phyloP scores from a whole-genome alignment of 2,329 filamentous ascomycete species.

The Daldinia sp. region DNA sequence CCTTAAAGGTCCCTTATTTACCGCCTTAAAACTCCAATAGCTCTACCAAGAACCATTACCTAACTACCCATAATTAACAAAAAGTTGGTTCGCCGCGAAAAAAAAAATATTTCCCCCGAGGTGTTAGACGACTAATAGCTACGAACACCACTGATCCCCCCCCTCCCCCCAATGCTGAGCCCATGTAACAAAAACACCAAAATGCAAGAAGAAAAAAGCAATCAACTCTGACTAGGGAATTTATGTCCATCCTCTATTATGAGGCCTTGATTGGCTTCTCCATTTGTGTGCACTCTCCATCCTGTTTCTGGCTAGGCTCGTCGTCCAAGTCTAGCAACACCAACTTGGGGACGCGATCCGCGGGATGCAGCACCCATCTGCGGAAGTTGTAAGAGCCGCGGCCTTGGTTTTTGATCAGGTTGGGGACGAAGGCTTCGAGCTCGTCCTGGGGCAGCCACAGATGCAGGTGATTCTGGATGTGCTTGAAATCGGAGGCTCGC shows the following conservation, averaged over 20 bases:
- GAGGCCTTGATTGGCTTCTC: neutral
- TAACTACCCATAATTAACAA: neutral
- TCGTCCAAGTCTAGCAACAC: neutral
- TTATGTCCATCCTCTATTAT: too few relatives aligned
- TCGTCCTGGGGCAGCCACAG: neutral
- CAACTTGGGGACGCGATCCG: neutral
- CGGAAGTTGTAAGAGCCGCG: conserved; percentile 10
- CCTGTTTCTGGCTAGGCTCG: neutral
- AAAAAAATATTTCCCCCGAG: too few relatives aligned
- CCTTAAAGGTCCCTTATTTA: too few relatives aligned
- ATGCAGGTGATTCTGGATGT: conserved; percentile 6
- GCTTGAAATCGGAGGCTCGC: conserved; percentile 1
- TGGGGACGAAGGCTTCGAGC: neutral
- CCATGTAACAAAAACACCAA: neutral
- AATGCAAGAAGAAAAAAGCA: neutral
- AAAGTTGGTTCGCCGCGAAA: neutral
- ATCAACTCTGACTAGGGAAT: neutral
- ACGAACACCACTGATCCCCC: neutral
- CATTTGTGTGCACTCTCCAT: neutral
- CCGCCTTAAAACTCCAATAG: too few relatives aligned
- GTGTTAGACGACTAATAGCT: neutral
- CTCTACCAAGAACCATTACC: too few relatives aligned
- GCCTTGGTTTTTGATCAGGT: neutral
- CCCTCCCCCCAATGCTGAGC: neutral
- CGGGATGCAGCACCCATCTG: neutral